Conservation (phyloP, 2,329 filamentous ascomycete genomes). For the Botryotinia calthae region DNA sequence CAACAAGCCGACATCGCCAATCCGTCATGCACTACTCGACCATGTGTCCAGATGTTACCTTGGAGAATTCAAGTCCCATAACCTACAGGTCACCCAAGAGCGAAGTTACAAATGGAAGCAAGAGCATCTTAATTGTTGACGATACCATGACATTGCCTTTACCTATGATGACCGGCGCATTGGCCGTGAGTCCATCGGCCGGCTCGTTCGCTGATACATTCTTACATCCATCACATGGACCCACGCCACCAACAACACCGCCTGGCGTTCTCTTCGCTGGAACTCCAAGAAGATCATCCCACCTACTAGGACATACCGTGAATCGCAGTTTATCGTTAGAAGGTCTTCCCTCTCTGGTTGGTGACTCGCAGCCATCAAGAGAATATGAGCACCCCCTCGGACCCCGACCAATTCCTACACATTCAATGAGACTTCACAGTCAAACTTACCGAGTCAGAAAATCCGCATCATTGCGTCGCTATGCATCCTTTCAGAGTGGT, state of each 20-base stretch:
- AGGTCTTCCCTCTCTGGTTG: constrained; percentile 33
- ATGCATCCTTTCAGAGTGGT: constrained; percentile 60
- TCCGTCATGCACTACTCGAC: constrained; percentile 30
- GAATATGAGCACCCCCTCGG: constrained; percentile 31
- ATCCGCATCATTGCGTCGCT: constrained; percentile 53
- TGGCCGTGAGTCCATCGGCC: constrained; percentile 46
- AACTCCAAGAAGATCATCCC: constrained; percentile 55
- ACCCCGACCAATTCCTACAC: constrained; percentile 27
- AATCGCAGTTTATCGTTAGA: constrained; percentile 39
- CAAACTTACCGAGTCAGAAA: constrained; percentile 46
- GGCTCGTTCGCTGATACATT: constrained; percentile 55
- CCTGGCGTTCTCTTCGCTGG: constrained; percentile 45
- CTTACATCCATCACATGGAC: constrained; percentile 49
- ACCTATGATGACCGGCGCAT: constrained; percentile 49
- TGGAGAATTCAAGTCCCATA: constrained; percentile 25
- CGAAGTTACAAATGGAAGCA: constrained; percentile 67
- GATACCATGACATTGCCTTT: constrained; percentile 45
- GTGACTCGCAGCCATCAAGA: constrained; percentile 29
- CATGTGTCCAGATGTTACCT: constrained; percentile 32
- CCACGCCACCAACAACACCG: constrained; percentile 61
- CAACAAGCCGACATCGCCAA: constrained; percentile 24
- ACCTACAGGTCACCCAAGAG: constrained; percentile 28
- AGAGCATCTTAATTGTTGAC: constrained; percentile 80
- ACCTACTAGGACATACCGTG: constrained; percentile 46
- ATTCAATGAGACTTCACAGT: constrained; percentile 27